phyloP scores from a whole-genome alignment of 345 rosid genomes.

The Lepidium sativum region DNA sequence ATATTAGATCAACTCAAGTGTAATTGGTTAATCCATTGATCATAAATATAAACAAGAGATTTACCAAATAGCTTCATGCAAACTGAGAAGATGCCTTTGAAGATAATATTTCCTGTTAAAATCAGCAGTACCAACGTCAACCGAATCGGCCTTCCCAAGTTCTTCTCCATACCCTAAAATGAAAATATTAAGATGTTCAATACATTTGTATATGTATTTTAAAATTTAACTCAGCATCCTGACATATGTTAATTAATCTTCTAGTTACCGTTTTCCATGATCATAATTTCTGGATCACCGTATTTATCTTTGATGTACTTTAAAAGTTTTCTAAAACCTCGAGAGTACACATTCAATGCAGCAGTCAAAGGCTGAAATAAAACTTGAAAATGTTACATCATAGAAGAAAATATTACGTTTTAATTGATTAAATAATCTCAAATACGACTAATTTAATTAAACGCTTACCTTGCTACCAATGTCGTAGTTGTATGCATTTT shows the following conservation, averaged over 20 bases:
- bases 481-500: too few species aligned
- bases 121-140: slow-evolving; percentile 3
- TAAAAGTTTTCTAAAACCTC: slow-evolving; percentile 27
- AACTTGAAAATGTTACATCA: not conserved
- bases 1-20: not conserved
- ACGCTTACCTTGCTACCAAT: slow-evolving; percentile 6
- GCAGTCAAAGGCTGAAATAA: slow-evolving; percentile 22
- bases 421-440: not conserved
- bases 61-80: slow-evolving; percentile 15
- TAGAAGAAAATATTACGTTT: too few species aligned
- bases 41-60: too few species aligned
- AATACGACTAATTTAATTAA: too few species aligned
- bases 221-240: too few species aligned
- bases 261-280: slow-evolving; percentile 40
- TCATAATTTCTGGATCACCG: slow-evolving; percentile 26
- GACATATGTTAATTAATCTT: not conserved
- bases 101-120: slow-evolving; percentile 7
- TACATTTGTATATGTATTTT: not conserved
- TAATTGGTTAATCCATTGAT: too few species aligned
- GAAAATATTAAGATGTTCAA: not conserved
- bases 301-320: slow-evolving; percentile 27
- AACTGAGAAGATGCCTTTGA: slow-evolving; percentile 6
- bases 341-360: slow-evolving; percentile 24
- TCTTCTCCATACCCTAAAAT: slow-evolving; percentile 11
- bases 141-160: not conserved